Percentiles rank a stretch among this genome's conserved stretches.
phyloP scores from a whole-genome alignment of 176 grass and related monocot genomes.

The Bromus sterilis region DNA sequence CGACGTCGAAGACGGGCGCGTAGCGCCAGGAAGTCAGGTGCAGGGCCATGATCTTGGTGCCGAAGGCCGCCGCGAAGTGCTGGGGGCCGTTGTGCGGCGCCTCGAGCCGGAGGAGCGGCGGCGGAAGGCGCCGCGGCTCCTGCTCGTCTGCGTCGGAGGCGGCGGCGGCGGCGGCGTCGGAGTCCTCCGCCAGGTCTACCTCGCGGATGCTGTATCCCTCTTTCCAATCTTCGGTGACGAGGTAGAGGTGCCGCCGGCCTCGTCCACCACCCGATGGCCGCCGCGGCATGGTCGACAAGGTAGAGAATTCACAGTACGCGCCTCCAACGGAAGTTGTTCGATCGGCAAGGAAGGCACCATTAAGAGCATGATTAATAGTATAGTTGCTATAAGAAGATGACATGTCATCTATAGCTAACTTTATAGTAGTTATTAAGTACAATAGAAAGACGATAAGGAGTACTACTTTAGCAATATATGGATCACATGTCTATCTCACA shows the following conservation, averaged over 20 bases:
- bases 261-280: not conserved
- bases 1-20: not conserved
- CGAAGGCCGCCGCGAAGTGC: not conserved
- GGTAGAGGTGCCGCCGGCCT: not conserved
- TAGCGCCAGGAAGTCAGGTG: not conserved
- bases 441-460: no score
- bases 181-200: not conserved
- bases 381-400: no score
- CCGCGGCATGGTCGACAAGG: no score
- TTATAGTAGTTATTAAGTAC: no score
- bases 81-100: not conserved
- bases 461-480: no score
- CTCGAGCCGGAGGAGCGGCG: not conserved
- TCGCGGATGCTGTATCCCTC: not conserved
- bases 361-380: no score
- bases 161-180: no score
- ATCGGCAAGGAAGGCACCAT: no score
- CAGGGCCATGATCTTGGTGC: not conserved
- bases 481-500: no score
- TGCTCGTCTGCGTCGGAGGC: not conserved
- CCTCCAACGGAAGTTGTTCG: no score
- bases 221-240: not conserved
- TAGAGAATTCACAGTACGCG: no score
- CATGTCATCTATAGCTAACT: no score
- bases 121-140: not conserved